Evolutionary conservation across 208 protist genomes (phyloP), one percentile per base, ranked within the genome.

Genomic region (Acanthamoeba lenticulata): DNA sequence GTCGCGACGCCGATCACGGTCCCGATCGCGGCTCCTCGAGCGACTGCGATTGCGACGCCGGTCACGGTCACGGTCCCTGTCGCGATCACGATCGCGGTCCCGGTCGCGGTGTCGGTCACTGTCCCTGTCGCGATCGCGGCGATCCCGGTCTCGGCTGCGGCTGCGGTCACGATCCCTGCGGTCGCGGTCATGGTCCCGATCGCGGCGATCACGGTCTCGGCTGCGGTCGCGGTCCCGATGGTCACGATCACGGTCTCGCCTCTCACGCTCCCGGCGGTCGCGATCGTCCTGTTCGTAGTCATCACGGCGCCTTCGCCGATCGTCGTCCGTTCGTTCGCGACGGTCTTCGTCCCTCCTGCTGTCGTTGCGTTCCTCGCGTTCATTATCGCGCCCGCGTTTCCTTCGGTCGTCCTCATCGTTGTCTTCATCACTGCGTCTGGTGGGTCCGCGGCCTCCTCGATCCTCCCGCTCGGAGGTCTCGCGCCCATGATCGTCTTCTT

Each of bases 1-100:
- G 49, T 88, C 44, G 45, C 49, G 17, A 21, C 49, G 17, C 57
- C 21, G 13, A 17, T 34, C 47, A n/a, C 69, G 9, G 29, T 94
- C 79, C 17, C 95, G 36, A 36, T 96, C 92, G 21, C 86, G 32
- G 44, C 96, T 47, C 52, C 93, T 96, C 47, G 1, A n/a, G 32
- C 94, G 65, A 29, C 91, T 96, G 65, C 34, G 34, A 32, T 36
- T n/a, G 29, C 52, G 34, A 21, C 65, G 32, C 27, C 86, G 52
- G 57, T 93, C 40, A 34, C 45, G 85, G 3, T 92, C 62, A 29
- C 15, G 38, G 27, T 49, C 49, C 34, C 57, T 36, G 45, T 74
- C 83, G 32, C 24, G 65, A 29, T 94, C 67, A 13, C 38, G 27
- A 21, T n/a, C 69, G 1, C 67, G 19, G n/a, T 60, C 57, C n/a